Conservation (phyloP, 2,329 filamentous ascomycete genomes). For the Trichoderma afroharzianum region DNA sequence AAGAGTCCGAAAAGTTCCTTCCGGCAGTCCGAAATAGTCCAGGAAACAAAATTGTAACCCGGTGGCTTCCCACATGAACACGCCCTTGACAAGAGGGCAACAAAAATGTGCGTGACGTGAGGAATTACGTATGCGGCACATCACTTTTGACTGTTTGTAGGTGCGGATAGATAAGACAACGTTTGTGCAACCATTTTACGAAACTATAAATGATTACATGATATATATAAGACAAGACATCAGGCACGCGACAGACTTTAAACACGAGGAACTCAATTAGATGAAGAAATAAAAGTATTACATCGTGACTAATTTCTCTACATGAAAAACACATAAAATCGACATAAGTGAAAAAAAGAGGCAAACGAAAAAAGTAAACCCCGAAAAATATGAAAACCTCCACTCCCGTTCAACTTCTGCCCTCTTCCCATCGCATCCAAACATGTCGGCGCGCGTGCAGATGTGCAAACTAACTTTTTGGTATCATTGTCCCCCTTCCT, state of each 20-base stretch:
- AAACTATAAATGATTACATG: background rate
- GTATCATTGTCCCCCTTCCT: background rate
- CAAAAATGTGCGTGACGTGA: background rate
- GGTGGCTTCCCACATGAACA: background rate
- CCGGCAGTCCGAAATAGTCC: background rate
- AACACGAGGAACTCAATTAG: background rate
- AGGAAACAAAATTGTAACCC: too few species aligned
- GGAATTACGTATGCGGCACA: conserved; percentile 14
- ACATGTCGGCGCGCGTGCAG: conserved; percentile 1
- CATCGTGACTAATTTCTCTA: background rate
- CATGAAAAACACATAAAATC: background rate
- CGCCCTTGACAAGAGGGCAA: background rate
- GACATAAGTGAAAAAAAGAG: background rate
- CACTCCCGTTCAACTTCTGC: background rate
- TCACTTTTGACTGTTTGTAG: background rate
- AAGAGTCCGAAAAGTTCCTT: background rate
- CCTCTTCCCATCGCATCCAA: background rate
- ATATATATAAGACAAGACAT: background rate
- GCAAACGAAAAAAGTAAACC: background rate
- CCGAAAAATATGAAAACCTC: background rate
- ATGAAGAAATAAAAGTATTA: background rate
- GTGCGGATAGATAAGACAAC: background rate
- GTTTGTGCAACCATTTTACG: background rate
- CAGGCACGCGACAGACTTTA: background rate
- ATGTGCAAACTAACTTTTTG: background rate